A percentile compares a stretch with the other conserved stretches of the same genome.
Conservation (phyloP, 352 stramenopile species). For the Globisporangium cederbergense region DNA sequence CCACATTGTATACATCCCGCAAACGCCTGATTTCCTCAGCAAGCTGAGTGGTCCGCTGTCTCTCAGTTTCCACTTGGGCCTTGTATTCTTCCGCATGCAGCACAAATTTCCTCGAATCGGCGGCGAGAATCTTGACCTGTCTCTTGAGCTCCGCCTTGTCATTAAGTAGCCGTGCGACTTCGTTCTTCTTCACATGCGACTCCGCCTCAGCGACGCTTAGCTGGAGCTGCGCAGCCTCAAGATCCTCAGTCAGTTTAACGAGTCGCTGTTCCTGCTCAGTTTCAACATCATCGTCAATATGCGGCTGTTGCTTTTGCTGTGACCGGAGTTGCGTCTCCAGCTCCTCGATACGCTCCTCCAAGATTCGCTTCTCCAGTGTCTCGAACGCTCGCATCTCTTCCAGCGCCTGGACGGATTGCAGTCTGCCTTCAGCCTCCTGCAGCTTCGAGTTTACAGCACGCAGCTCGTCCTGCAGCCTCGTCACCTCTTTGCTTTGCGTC, state of each 20-base stretch:
- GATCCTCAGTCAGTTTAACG: neutral
- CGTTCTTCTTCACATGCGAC: conserved; percentile 33
- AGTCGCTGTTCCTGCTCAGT: conserved; percentile 16
- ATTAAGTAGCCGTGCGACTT: conserved; percentile 19
- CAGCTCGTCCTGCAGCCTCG: conserved; percentile 28
- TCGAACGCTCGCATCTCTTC: conserved; percentile 24
- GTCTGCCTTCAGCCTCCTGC: conserved; percentile 26
- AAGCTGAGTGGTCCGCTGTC: neutral
- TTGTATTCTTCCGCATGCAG: conserved; percentile 9
- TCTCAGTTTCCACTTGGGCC: neutral
- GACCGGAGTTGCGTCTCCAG: conserved; percentile 28
- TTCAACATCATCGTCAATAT: neutral
- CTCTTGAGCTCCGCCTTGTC: conserved; percentile 36
- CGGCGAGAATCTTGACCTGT: conserved; percentile 16
- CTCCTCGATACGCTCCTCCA: conserved; percentile 25
- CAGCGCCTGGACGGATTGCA: conserved; percentile 18
- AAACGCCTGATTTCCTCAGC: neutral
- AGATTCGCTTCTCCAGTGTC: conserved; percentile 17
- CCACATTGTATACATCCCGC: neutral
- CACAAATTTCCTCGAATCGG: neutral
- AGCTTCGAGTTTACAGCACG: conserved; percentile 22
- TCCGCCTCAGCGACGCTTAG: conserved; percentile 12
- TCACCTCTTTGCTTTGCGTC: conserved; percentile 12
- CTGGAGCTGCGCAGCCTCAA: conserved; percentile 14
- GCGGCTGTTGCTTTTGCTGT: conserved; percentile 16